phyloP scores from a whole-genome alignment of 2,329 filamentous ascomycete species.

The Fusarium buxicola region DNA sequence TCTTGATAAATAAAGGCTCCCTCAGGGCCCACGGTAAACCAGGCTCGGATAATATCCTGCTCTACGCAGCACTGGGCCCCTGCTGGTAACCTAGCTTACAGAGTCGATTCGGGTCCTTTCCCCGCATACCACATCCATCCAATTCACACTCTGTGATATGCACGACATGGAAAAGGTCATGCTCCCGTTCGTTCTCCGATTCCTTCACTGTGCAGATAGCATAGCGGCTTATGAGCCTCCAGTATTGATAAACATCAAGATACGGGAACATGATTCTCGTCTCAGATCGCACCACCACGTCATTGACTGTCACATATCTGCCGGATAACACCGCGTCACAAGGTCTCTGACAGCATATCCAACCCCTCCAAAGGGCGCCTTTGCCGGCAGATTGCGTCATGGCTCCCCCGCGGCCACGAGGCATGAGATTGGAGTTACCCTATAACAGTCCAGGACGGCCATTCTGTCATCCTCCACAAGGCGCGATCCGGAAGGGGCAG shows the following conservation, averaged over 20 bases:
- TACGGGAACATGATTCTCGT: not conserved
- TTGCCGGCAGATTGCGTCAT: conserved; percentile 37
- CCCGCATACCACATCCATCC: not conserved
- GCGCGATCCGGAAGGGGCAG: conserved; percentile 19
- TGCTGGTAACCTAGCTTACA: not conserved
- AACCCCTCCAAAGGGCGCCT: conserved; percentile 11
- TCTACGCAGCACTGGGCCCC: not conserved
- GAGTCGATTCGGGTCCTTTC: not conserved
- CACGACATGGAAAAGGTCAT: not conserved
- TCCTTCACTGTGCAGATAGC: no score
- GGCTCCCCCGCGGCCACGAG: conserved; percentile 2
- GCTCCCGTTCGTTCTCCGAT: not conserved
- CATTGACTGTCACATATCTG: conserved; percentile 9
- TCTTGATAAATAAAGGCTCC: not conserved
- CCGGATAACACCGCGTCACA: conserved; percentile 21
- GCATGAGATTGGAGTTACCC: conserved; percentile 25
- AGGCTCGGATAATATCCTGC: not conserved
- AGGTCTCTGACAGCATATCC: conserved; percentile 1
- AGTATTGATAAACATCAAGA: not conserved
- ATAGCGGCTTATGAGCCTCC: no score
- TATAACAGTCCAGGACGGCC: conserved; percentile 28
- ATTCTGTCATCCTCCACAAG: conserved; percentile 13
- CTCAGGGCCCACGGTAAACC: not conserved
- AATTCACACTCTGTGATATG: not conserved
- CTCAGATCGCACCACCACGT: conserved; percentile 8